Base-by-base conservation (phyloP, 331 rosid genomes). In the Pyrus hybrid region DNA sequence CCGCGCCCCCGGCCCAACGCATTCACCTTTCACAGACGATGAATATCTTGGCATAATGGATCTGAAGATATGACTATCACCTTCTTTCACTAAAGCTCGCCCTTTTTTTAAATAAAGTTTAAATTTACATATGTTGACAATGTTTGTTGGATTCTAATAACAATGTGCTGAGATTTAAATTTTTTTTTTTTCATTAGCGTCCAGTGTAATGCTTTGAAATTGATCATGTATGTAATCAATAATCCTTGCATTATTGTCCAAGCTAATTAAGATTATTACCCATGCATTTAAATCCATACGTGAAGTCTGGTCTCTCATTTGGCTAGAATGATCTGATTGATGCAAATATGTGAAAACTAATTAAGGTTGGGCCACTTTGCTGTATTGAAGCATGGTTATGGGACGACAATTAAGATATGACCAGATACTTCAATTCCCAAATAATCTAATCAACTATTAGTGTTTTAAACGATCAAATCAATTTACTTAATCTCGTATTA, bases 251-350 rank as follows among this genome's bases (percentile, higher is more conserved):
- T 49, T 16, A 16, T 16, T 5, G n/a, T 16, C n/a, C 56, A 49
- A 18, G 56, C 20, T 49, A 49, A 49, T 49, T 49, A 49, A 49
- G 9, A 49, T 49, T 16, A 16, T 16, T 16, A 69, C 79, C 86
- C 80, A 77, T 84, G 17, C 41, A 80, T 75, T 77, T 77, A 45
- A 67, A 81, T 68, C 58, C 23, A 11, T 61, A 80, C 21, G 21
- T 51, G 57, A 51, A 67, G 83, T 62, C 58, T 43, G 82, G 90
- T 89, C 91, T 47, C 85, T 77, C 60, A 61, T 73, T 65, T 66
- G 71, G 90, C 66, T 84, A 81, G 87, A 89, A 87, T 25, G 87
- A 91, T 80, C 81, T 87, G 93, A 93, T 87, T 93, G 97, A 93
- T 80, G 83, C 77, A 86, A 85, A 51, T 51, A 43, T 79, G 57